Evolutionary conservation across 2,329 filamentous ascomycete genomes (phyloP).

Genomic region (Stachybotrys elegans): DNA sequence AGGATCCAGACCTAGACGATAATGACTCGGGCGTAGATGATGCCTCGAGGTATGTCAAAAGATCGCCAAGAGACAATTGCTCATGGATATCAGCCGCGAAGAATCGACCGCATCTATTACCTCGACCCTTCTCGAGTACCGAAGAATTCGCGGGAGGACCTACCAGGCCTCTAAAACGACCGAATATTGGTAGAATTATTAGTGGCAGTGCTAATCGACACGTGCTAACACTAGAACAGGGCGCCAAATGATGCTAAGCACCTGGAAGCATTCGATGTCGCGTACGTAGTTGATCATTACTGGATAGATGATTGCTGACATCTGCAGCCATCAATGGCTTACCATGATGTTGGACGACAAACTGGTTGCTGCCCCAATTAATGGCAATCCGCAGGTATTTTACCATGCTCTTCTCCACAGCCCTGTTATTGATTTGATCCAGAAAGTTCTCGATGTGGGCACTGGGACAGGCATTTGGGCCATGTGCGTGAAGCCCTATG

Average conservation of each 20-base stretch:
- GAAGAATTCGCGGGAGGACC: neutral
- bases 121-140: neutral
- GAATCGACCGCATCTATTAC: conserved; percentile 6
- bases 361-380: conserved; percentile 5
- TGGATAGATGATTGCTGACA: neutral
- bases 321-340: conserved; percentile 6
- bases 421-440: neutral
- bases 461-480: neutral
- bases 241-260: neutral
- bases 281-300: neutral
- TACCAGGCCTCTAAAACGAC: neutral
- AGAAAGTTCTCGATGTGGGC: neutral
- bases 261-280: neutral
- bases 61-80: no score
- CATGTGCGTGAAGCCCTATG: neutral
- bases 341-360: conserved; percentile 7
- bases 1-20: no score
- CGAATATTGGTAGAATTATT: neutral
- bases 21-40: no score
- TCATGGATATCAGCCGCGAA: conserved; percentile 10
- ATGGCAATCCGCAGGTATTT: conserved; percentile 5
- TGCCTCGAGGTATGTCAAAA: no score
- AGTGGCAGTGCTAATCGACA: neutral
- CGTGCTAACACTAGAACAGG: neutral
- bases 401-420: neutral